phyloP scores from a whole-genome alignment of 1,284 basidiomycete genomes.

The Fomitopsis palustris region DNA sequence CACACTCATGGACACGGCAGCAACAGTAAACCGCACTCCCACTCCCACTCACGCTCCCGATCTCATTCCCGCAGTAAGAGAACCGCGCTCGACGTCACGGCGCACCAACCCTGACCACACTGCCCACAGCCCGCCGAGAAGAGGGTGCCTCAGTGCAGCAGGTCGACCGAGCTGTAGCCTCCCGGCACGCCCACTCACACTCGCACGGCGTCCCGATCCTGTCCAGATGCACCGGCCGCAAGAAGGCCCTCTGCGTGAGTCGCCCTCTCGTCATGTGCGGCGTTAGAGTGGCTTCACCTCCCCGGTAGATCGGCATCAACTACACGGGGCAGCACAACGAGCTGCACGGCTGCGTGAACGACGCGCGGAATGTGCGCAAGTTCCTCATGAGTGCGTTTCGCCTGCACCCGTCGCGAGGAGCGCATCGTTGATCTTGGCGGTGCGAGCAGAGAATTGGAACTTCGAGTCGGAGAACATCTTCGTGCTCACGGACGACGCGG shows the following conservation, averaged over 20 bases:
- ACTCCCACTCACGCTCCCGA: conserved; percentile 3
- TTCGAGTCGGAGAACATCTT: conserved; percentile 76
- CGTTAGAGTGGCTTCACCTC: not conserved
- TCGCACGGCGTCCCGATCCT: conserved; percentile 31
- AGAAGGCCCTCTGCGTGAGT: conserved; percentile 72
- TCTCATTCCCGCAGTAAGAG: not conserved
- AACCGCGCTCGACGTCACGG: not conserved
- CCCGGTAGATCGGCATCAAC: conserved; percentile 70
- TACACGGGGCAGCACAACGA: conserved; percentile 63
- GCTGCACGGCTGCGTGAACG: conserved; percentile 81
- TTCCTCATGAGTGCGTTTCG: conserved; percentile 65
- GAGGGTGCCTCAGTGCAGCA: not conserved
- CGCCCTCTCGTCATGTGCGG: not conserved
- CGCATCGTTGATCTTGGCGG: not conserved
- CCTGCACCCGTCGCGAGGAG: not conserved
- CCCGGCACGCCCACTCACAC: conserved; percentile 6
- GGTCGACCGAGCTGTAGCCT: not conserved
- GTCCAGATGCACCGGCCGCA: conserved; percentile 68
- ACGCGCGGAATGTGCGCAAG: conserved; percentile 65
- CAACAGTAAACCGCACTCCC: not conserved
- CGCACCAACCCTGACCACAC: not conserved
- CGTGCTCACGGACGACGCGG: conserved; percentile 72
- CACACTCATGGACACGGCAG: conserved; percentile 12
- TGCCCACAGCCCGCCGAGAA: not conserved
- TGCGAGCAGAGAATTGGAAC: conserved; percentile 47